phyloP scores from a whole-genome alignment of 345 rosid genomes.

The Salix dunnii region DNA sequence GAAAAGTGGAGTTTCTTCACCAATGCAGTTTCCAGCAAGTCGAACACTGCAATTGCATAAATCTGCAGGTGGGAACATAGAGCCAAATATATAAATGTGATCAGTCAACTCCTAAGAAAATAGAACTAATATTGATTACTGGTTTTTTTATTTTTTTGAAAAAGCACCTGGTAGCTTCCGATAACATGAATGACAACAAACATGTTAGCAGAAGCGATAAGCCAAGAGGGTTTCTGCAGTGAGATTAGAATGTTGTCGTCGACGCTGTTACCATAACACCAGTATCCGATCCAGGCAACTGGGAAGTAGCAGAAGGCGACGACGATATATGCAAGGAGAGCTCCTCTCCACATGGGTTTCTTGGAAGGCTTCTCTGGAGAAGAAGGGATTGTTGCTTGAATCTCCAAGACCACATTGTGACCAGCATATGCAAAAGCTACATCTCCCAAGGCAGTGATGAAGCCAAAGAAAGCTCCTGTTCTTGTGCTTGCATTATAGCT shows the following conservation, averaged over 20 bases:
- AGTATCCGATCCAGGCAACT: slow-evolving; percentile 65
- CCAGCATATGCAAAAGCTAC: slow-evolving; percentile 84
- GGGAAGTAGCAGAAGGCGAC: slow-evolving; percentile 83
- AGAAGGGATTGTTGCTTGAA: slow-evolving; percentile 89
- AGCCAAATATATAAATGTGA: not conserved
- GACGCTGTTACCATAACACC: slow-evolving; percentile 49
- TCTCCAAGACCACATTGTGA: slow-evolving; percentile 80
- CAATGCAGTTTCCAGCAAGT: slow-evolving; percentile 69
- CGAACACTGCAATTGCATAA: slow-evolving; percentile 80
- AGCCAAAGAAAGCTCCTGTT: slow-evolving; percentile 41
- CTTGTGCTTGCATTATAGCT: slow-evolving; percentile 37
- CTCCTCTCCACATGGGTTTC: slow-evolving; percentile 84
- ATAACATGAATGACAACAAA: slow-evolving; percentile 80
- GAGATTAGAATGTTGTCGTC: slow-evolving; percentile 69
- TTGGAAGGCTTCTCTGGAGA: slow-evolving; percentile 80
- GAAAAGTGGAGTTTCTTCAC: slow-evolving; percentile 48
- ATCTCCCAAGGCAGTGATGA: slow-evolving; percentile 73
- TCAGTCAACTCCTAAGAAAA: not conserved
- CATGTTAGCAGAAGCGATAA: slow-evolving; percentile 63
- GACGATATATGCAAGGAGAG: slow-evolving; percentile 54
- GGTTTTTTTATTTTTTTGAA: too few species aligned
- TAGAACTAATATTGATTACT: not conserved
- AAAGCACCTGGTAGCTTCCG: slow-evolving; percentile 75
- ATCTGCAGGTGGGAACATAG: slow-evolving; percentile 22
- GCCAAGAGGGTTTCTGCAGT: slow-evolving; percentile 61